A percentile compares a stretch with the other conserved stretches of the same genome.
Conservation (phyloP, 208 protist species). For the Spironucleus salmonicida region DNA sequence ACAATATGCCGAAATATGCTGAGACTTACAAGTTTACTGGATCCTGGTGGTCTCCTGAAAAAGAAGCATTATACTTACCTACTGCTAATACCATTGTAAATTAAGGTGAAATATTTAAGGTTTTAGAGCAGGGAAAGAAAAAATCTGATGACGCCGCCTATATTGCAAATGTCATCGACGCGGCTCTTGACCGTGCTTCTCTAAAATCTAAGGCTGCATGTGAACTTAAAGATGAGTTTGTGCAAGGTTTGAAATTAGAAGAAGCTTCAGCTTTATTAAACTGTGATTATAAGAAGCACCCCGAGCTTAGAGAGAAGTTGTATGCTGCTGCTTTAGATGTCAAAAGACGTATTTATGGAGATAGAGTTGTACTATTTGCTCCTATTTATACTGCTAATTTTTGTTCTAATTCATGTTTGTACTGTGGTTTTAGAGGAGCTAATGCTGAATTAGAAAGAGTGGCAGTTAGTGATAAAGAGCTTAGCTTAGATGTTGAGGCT, state of each 20-base stretch:
- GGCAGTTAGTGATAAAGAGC: conserved; percentile 41
- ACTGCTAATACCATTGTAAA: not conserved
- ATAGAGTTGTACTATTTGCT: conserved; percentile 51
- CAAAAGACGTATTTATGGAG: conserved; percentile 46
- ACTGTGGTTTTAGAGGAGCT: conserved; percentile 45
- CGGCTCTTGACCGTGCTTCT: not conserved
- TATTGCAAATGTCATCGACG: not conserved
- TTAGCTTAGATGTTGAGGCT: conserved; percentile 41
- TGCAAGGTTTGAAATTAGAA: conserved; percentile 1
- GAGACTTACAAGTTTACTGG: not conserved
- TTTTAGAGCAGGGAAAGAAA: not conserved
- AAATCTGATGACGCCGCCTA: not conserved
- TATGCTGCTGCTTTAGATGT: conserved; percentile 11
- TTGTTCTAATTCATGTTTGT: conserved; percentile 47
- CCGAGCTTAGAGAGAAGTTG: not conserved
- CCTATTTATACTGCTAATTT: conserved; percentile 50
- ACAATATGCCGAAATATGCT: not conserved
- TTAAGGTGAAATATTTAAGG: not conserved
- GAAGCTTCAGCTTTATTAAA: conserved; percentile 18
- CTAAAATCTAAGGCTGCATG: not conserved
- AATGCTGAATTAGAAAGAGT: conserved; percentile 37
- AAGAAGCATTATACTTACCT: not conserved
- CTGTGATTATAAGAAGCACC: conserved; percentile 4
- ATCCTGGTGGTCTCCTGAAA: not conserved
- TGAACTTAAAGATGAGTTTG: conserved; percentile 27